Evolutionary conservation across 148 eudicot genomes (phyloP).

Genomic region (Rhododendron mucronatum): DNA sequence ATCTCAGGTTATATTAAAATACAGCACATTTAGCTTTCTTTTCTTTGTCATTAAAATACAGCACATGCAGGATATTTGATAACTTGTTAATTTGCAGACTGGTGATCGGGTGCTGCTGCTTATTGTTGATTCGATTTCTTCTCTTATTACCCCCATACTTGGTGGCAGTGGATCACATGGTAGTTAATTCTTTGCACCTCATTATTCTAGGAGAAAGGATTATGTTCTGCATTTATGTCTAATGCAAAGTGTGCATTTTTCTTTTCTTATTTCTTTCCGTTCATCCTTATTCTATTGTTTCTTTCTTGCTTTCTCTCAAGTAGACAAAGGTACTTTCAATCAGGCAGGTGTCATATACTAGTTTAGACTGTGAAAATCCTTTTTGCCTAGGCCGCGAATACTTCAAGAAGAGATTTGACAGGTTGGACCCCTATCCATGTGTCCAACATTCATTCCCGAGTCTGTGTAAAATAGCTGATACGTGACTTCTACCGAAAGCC

Average conservation of each 20-base stretch:
- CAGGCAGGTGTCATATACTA: neutral
- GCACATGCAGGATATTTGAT: neutral
- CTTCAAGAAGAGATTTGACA: neutral
- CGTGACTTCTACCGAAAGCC: neutral
- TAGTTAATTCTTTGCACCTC: constrained; percentile 13
- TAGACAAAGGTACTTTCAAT: neutral
- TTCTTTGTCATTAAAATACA: neutral
- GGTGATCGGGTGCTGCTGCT: constrained; percentile 45
- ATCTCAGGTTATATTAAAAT: constrained; percentile 42
- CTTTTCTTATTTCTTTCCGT: neutral
- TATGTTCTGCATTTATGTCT: neutral
- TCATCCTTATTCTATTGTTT: neutral
- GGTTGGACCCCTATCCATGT: neutral
- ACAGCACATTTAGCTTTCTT: neutral
- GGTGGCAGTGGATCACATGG: constrained; percentile 75
- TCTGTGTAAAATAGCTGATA: neutral
- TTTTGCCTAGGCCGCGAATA: neutral
- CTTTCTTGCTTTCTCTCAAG: neutral
- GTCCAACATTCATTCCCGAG: neutral
- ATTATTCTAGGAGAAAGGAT: neutral
- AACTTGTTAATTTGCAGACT: constrained; percentile 30
- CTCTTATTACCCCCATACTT: constrained; percentile 72
- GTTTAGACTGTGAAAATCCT: neutral
- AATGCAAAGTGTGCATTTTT: neutral
- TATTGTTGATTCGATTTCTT: constrained; percentile 77